Conservation (phyloP, 768 basidiomycete genomes). For the Rhizopogon rudus region DNA sequence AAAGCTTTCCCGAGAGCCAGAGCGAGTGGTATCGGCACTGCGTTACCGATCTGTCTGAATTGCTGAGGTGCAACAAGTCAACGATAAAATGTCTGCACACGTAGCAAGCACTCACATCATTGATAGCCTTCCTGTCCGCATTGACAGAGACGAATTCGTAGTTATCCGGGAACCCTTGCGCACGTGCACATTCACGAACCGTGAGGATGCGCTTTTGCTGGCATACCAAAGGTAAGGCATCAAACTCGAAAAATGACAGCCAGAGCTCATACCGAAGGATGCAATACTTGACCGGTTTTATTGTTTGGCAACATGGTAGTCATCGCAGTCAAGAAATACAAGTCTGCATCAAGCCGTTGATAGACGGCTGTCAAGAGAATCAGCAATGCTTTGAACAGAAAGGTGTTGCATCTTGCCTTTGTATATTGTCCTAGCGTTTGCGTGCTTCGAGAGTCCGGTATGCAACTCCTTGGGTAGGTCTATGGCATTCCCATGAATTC, state of each 20-base stretch:
- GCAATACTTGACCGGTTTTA: conserved; percentile 41
- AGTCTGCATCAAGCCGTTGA: conserved; percentile 48
- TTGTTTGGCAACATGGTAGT: conserved; percentile 48
- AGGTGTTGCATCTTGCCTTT: conserved; percentile 16
- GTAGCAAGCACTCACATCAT: conserved; percentile 43
- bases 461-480: conserved; percentile 40
- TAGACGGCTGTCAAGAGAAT: conserved; percentile 37
- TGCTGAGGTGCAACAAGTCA: conserved; percentile 38
- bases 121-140: conserved; percentile 26
- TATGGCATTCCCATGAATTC: conserved; percentile 12
- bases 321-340: conserved; percentile 59
- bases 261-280: conserved; percentile 36
- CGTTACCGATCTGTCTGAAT: conserved; percentile 76
- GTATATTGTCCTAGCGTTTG: conserved; percentile 20
- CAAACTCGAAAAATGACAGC: not conserved
- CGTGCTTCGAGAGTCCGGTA: conserved; percentile 29
- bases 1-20: conserved; percentile 51
- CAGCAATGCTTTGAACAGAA: not conserved
- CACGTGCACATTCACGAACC: conserved; percentile 64
- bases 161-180: conserved; percentile 74
- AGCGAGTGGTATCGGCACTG: conserved; percentile 69
- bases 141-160: conserved; percentile 57
- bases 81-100: not conserved
- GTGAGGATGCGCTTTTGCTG: conserved; percentile 72
- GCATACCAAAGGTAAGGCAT: not conserved